Base-by-base conservation (phyloP, 2,329 filamentous ascomycete genomes). In the Cadophora sp. region DNA sequence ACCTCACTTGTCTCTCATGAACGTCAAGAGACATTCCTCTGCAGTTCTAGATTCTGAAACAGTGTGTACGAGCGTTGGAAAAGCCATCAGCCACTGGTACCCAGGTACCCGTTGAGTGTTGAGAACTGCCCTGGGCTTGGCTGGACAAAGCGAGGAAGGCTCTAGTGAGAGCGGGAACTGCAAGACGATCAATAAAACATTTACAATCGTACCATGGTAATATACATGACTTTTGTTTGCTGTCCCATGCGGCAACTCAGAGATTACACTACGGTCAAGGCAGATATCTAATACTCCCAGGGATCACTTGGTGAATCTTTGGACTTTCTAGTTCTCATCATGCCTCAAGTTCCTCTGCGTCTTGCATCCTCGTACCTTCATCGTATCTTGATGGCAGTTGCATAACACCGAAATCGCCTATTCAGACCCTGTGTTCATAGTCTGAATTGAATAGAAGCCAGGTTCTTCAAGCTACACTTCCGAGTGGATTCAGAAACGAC, bases 11-110 rank as follows among this genome's bases (percentile, higher is more conserved):
- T 58, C 45, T 18, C 20, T 39, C 22, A 36, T 16, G 14, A 56
- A 36, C 30, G 65, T 67, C 65, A 67, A 67, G 39, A 64, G 65
- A 61, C 56, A 50, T 24, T 36, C 27, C 27, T 50, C n/a, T 30
- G n/a, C 59, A 39, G 20, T 22, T 59, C 9, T 30, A 4, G 9
- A 59, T 3, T 33, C 16, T 27, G 36, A 27, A 59, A 30, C 55
- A 4, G 13, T 43, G 20, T 30, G 13, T 36, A 27, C 45, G 8
- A 27, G 14, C 30, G 30, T 56, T 4, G 16, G 18, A 56, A 39
- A 56, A 20, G 27, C 51, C 33, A 39, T 36, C 50, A 56, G 30
- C 18, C n/a, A 11, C 18, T n/a, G 33, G 30, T 39, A 56, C 27
- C 18, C 16, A 56, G 7, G 18, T 39, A 45, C 36, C 55, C 11